These are phyloP conservation scores for Torulaspora globosa DNA, from an alignment of 1,139 yeast species.

Conservation along the genomic window DNA sequence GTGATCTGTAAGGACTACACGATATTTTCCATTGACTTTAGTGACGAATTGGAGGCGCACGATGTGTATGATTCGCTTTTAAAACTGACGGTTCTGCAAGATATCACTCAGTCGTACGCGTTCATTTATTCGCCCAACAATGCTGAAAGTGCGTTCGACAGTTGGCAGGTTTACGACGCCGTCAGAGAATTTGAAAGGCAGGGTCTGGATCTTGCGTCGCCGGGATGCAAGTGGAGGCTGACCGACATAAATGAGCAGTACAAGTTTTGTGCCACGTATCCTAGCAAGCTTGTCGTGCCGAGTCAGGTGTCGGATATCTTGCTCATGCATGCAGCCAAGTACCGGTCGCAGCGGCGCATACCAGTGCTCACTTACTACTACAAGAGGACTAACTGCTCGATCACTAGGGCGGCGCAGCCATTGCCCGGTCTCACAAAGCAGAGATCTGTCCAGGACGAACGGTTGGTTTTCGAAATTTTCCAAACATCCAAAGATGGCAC, in stretches of 20 bases:
- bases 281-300: slow-evolving; percentile 65
- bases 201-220: slow-evolving; percentile 41
- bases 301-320: slow-evolving; percentile 72
- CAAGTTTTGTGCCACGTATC: slow-evolving; percentile 72
- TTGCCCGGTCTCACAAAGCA: slow-evolving; percentile 85
- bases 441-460: slow-evolving; percentile 89
- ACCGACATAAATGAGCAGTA: slow-evolving; percentile 63
- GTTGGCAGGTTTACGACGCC: slow-evolving; percentile 73
- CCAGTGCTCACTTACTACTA: slow-evolving; percentile 82
- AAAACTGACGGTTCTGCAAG: slow-evolving; percentile 55
- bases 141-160: slow-evolving; percentile 50
- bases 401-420: slow-evolving; percentile 90
- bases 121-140: slow-evolving; percentile 59
- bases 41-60: slow-evolving; percentile 52
- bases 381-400: slow-evolving; percentile 65
- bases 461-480: slow-evolving; percentile 69
- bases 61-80: slow-evolving; percentile 73
- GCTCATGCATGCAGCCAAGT: slow-evolving; percentile 75
- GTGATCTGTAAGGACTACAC: slow-evolving; percentile 83
- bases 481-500: slow-evolving; percentile 22
- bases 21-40: slow-evolving; percentile 74
- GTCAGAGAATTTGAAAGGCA: slow-evolving; percentile 63
- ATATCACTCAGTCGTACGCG: slow-evolving; percentile 63
- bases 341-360: slow-evolving; percentile 77
- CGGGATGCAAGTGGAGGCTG: slow-evolving; percentile 56